Conservation (phyloP, 2,329 filamentous ascomycete genomes). For the Trichoderma pleuroti region DNA sequence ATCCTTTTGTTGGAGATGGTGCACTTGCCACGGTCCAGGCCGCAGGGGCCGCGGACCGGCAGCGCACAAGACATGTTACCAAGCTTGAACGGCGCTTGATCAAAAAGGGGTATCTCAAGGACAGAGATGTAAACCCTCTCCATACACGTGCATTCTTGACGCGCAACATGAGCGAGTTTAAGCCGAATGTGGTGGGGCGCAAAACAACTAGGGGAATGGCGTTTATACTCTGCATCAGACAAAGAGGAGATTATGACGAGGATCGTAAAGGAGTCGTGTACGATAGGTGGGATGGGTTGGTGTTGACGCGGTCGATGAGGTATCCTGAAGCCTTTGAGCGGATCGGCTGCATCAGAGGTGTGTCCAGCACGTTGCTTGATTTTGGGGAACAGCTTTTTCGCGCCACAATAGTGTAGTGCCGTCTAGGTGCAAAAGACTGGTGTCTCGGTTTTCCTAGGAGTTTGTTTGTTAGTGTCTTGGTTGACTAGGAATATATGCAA, state of each 20-base stretch:
- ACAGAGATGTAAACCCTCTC: background rate
- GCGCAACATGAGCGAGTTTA: background rate
- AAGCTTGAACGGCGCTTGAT: background rate
- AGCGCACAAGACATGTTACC: background rate
- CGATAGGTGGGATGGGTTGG: background rate
- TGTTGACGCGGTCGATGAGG: background rate
- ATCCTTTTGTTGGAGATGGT: background rate
- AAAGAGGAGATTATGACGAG: background rate
- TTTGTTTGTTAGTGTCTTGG: background rate
- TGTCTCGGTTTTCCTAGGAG: background rate
- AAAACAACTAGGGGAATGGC: background rate
- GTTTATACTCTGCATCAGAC: background rate
- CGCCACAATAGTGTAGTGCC: background rate
- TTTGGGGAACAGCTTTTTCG: background rate
- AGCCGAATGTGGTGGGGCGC: background rate
- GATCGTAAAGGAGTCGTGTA: too few relatives aligned
- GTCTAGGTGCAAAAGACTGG: background rate
- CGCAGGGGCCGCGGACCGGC: background rate
- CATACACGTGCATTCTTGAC: background rate
- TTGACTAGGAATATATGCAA: background rate
- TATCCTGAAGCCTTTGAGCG: background rate
- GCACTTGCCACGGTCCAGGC: background rate
- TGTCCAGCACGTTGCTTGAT: background rate
- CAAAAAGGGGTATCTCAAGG: background rate
- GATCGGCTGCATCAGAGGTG: constrained; percentile 3